Percentiles rank a stretch among this genome's conserved stretches.
These are phyloP conservation scores for Neonectria punicea DNA, from an alignment of 2,329 filamentous ascomycete species.

Conservation along the genomic window DNA sequence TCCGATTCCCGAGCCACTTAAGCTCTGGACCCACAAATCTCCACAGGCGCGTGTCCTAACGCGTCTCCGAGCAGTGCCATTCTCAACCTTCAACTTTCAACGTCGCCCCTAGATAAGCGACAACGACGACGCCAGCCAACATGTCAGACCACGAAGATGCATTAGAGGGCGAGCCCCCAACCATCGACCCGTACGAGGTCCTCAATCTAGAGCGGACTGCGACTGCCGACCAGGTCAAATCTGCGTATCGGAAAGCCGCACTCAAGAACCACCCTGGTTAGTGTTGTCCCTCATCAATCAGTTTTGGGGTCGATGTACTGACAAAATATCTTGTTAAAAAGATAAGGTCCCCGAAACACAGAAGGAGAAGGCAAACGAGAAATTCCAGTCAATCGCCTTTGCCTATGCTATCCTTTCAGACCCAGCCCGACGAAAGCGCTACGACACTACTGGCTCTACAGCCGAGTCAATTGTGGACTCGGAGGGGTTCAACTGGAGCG, in stretches of 20 bases:
- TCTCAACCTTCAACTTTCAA: slow-evolving; percentile 3
- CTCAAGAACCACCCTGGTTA: slow-evolving; percentile 87
- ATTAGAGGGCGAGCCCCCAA: slow-evolving; percentile 67
- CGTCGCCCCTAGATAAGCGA: slow-evolving; percentile 21
- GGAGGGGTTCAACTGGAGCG: slow-evolving; percentile 88
- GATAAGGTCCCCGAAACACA: slow-evolving; percentile 80
- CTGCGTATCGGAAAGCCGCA: slow-evolving; percentile 90
- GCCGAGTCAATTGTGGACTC: slow-evolving; percentile 81
- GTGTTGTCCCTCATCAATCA: slow-evolving; percentile 24
- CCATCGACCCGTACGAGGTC: slow-evolving; percentile 81
- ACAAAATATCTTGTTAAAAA: slow-evolving; percentile 44
- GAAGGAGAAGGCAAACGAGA: slow-evolving; percentile 78
- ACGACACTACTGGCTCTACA: slow-evolving; percentile 91
- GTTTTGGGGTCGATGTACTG: slow-evolving; percentile 21
- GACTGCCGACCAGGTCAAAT: slow-evolving; percentile 83
- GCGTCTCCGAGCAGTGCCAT: slow-evolving; percentile 28
- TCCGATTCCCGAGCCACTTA: slow-evolving; percentile 41
- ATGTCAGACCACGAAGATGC: slow-evolving; percentile 65
- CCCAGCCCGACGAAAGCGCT: slow-evolving; percentile 80
- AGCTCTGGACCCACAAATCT: slow-evolving; percentile 33
- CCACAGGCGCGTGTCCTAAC: slow-evolving; percentile 33
- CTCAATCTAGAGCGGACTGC: slow-evolving; percentile 78
- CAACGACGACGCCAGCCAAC: slow-evolving; percentile 31
- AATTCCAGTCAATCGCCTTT: slow-evolving; percentile 91
- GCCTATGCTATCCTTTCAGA: slow-evolving; percentile 95